Base-by-base conservation (phyloP, 805 yeast species). In the Lipomyces yamadae region DNA sequence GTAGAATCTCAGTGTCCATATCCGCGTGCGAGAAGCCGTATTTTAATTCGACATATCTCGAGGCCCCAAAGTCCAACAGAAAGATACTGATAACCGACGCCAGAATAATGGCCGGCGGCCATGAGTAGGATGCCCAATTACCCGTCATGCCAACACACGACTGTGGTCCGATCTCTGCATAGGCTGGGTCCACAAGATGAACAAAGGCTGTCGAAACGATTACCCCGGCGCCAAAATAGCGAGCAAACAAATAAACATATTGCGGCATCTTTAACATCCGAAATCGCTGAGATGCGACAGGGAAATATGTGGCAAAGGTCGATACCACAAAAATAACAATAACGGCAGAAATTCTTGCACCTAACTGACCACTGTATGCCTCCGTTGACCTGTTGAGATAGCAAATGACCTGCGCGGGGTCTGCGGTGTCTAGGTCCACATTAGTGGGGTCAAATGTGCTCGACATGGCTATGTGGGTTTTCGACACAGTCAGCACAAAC, bases 251-350 rank as follows among this genome's bases (percentile, higher is more conserved):
- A 54, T 57, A 67, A 29, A 70, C 42, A 52, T 57, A 65, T 37
- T 58, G 37, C 10, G 60, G 64, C 10, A 57, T 32, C n/a, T 37
- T 34, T n/a, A 33, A 18, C n/a, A 33, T 18, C 6, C 60, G 55
- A 15, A 33, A n/a, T 45, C 45, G 8, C 37, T 63, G 53, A 18
- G 79, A 74, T 5, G 74, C 72, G 42, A 70, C 78, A 71, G 70
- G 90, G 86, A 76, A 86, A 64, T 64, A 83, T 72, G 81, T 78
- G 24, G 72, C 73, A 13, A 30, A n/a, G 1, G 83, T 77, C 2
- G 88, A 81, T 2, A 86, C 82, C 42, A 73, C 61, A 62, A 86
- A 70, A 48, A 88, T 83, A 32, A 88, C 91, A 74, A 87, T 87
- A 3, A 87, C 77, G 2, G 90, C 77, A 1, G 89, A 86, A 61